Base-by-base conservation (phyloP, 257 asterid genomes). In the Solanum commersonii region DNA sequence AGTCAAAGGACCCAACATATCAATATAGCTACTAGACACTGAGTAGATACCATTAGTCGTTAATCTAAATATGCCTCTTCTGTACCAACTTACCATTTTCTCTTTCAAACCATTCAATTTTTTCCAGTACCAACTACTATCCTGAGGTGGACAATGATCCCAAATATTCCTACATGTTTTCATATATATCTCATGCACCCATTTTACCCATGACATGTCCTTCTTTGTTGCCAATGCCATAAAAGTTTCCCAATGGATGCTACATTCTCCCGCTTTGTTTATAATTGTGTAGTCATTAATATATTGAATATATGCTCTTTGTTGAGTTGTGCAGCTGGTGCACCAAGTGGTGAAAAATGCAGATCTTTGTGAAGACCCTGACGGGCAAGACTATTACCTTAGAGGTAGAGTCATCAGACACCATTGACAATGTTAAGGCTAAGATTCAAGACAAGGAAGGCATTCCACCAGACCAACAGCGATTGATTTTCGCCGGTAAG, bases 311-410 rank as follows among this genome's bases (percentile, higher is more conserved):
- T 81, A 18, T 44, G 68, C 12, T 46, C 27, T 81, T 40, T 27
- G 38, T 81, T 27, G 85, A 44, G 9, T 46, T 27, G 67, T 79
- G 40, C 86, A 82, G 86, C n/a, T 23, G 70, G 86, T 82, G 70
- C 44, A 82, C 86, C 65, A 27, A 82, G 70, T 18, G 16, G 70
- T 42, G 59, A 86, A 89, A 84, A 60, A 91, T 91, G 92, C 91
- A 91, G 92, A 91, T 91, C 88, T 91, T 89, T 84, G 91, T 91
- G 84, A 91, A 91, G 82, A 91, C 92, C 89, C 91, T 91, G 18
- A 91, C 92, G 83, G 92, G 92, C 59, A 90, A 90, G 88, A 90
- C 92, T 37, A 90, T 90, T 34, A 90, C 92, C 90, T 88, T 90
- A n/a, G 92, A 90, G 90, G 92, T 90, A 20, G 92, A 90, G 70